Evolutionary conservation across 345 rosid genomes (phyloP).

Genomic region (Brassica napus): Da-Ae NC_063443.1:9844001-9844500

Average conservation of each 20-base stretch:
- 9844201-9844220: conserved; percentile 12
- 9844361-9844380: not conserved
- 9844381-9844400: not conserved
- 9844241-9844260: not conserved
- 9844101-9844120: conserved; percentile 31
- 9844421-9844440: not conserved
- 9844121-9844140: conserved; percentile 44
- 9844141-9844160: conserved; percentile 56
- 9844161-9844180: not conserved
- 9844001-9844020: conserved; percentile 43
- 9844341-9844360: too few species aligned
- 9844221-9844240: too few species aligned
- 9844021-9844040: conserved; percentile 46
- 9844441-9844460: not conserved
- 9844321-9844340: not conserved
- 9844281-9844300: not conserved
- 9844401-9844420: not conserved
- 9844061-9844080: conserved; percentile 40
- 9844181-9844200: conserved; percentile 12
- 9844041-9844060: conserved; percentile 56
- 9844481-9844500: not conserved
- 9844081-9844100: conserved; percentile 33
- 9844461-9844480: not conserved
- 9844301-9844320: conserved; percentile 11
- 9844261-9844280: not conserved